Percentiles rank a stretch among this genome's conserved stretches.
Conservation (phyloP, 139 green algal species). For the Asterochloris erici region DNA sequence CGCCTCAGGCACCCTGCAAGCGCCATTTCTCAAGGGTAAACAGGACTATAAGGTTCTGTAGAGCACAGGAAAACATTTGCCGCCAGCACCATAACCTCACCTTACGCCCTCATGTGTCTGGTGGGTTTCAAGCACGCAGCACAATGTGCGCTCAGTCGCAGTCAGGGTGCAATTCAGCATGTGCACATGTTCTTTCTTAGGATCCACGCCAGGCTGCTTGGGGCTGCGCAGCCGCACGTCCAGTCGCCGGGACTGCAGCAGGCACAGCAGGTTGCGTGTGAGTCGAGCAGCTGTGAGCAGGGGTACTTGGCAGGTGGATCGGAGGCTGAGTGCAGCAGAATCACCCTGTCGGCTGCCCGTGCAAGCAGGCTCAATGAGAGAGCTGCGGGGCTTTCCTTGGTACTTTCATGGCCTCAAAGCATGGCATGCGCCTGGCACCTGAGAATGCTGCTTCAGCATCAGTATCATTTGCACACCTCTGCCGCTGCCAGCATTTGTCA, state of each 20-base stretch:
- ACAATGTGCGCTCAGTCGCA: slow-evolving; percentile 96
- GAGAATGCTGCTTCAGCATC: not conserved
- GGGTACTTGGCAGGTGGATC: not conserved
- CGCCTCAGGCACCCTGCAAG: slow-evolving; percentile 50
- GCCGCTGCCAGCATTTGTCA: not conserved
- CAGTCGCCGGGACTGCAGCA: slow-evolving; percentile 72
- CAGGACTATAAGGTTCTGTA: not conserved
- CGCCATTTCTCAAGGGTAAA: not conserved
- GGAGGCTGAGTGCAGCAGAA: not conserved
- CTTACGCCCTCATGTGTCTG: slow-evolving; percentile 80
- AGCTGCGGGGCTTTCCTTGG: not conserved
- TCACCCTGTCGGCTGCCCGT: not conserved
- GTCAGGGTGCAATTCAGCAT: slow-evolving; percentile 97
- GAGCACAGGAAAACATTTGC: not conserved
- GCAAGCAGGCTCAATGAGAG: not conserved
- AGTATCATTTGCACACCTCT: not conserved
- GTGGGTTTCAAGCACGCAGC: slow-evolving; percentile 98
- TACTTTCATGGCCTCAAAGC: not conserved
- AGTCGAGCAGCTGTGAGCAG: not conserved
- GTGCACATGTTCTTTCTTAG: slow-evolving; percentile 91
- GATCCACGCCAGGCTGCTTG: slow-evolving; percentile 57
- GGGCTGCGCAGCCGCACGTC: slow-evolving; percentile 72
- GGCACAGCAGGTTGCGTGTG: not conserved
- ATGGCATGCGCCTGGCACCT: not conserved
- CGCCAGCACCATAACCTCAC: slow-evolving; percentile 23